Evolutionary conservation across 306 rosid genomes (phyloP).

Genomic region (Vigna radiata): DNA sequence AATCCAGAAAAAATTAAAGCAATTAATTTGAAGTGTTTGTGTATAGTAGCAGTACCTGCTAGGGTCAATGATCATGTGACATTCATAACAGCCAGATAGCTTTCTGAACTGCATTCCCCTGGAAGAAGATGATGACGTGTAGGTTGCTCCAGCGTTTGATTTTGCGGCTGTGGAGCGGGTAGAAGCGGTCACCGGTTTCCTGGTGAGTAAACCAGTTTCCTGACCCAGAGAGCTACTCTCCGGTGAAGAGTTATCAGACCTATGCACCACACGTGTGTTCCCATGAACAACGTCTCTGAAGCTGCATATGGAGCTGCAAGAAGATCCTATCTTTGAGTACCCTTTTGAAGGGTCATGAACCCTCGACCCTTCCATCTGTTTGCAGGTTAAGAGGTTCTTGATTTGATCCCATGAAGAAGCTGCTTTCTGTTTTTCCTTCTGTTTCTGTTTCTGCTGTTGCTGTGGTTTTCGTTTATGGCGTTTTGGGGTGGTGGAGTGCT

Average conservation of each 20-base stretch:
- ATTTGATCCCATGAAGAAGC: conserved; percentile 90
- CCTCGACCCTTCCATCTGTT: conserved; percentile 77
- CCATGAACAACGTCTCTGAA: conserved; percentile 88
- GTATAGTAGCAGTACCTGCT: conserved; percentile 57
- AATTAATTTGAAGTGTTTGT: background rate
- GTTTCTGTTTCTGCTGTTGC: conserved; percentile 43
- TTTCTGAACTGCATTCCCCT: conserved; percentile 93
- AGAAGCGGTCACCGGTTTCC: conserved; percentile 50
- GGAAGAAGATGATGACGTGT: conserved; percentile 66
- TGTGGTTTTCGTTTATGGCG: conserved; percentile 49
- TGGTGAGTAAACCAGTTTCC: conserved; percentile 62
- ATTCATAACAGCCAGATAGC: conserved; percentile 95
- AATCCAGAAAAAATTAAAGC: background rate
- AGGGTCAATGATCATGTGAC: conserved; percentile 94
- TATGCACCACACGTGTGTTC: conserved; percentile 79
- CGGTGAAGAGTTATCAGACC: conserved; percentile 91
- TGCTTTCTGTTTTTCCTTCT: conserved; percentile 42
- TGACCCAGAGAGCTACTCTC: conserved; percentile 89
- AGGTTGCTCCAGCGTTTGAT: conserved; percentile 56
- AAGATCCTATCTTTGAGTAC: conserved; percentile 76
- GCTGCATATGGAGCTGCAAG: conserved; percentile 94
- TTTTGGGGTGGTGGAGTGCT: conserved; percentile 52
- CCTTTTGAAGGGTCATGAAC: conserved; percentile 82
- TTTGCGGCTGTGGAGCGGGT: conserved; percentile 56
- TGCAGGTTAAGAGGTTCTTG: conserved; percentile 85